A percentile compares a stretch with the other conserved stretches of the same genome.
Evolutionary conservation across 2,329 filamentous ascomycete species (phyloP).

Genomic region (Alternaria longipes): DNA sequence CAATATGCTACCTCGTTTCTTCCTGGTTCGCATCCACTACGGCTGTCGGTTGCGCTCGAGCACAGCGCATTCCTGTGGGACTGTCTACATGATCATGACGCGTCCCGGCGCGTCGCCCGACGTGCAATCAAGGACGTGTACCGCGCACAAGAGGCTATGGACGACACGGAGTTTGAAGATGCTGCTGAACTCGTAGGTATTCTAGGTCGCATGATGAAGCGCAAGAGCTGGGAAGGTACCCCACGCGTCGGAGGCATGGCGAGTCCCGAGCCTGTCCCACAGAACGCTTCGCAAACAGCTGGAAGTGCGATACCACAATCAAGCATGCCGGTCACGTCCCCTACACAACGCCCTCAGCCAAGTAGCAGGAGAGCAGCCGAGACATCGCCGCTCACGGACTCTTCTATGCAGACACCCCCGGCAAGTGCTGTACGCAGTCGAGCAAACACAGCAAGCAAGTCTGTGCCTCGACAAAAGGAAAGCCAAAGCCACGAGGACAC

Average conservation of each 20-base stretch:
- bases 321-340: slow-evolving; percentile 17
- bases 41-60: slow-evolving; percentile 89
- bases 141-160: slow-evolving; percentile 88
- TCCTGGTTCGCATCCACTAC: slow-evolving; percentile 87
- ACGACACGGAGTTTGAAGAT: slow-evolving; percentile 94
- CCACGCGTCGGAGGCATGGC: slow-evolving; percentile 44
- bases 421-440: slow-evolving; percentile 37
- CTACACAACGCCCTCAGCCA: slow-evolving; percentile 35
- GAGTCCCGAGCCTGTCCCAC: slow-evolving; percentile 41
- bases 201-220: slow-evolving; percentile 87
- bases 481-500: slow-evolving; percentile 38
- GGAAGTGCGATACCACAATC: slow-evolving; percentile 17
- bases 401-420: slow-evolving; percentile 30
- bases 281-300: slow-evolving; percentile 24
- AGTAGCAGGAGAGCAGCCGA: slow-evolving; percentile 37
- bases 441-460: slow-evolving; percentile 40
- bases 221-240: slow-evolving; percentile 56
- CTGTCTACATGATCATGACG: slow-evolving; percentile 82
- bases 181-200: slow-evolving; percentile 88
- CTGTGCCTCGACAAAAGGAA: slow-evolving; percentile 31
- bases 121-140: slow-evolving; percentile 90
- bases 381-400: slow-evolving; percentile 34
- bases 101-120: slow-evolving; percentile 78
- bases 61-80: slow-evolving; percentile 94
- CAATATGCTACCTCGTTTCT: slow-evolving; percentile 77